phyloP scores from a whole-genome alignment of 495 filamentous ascomycete species.

The Hypoxylon rickii region DNA sequence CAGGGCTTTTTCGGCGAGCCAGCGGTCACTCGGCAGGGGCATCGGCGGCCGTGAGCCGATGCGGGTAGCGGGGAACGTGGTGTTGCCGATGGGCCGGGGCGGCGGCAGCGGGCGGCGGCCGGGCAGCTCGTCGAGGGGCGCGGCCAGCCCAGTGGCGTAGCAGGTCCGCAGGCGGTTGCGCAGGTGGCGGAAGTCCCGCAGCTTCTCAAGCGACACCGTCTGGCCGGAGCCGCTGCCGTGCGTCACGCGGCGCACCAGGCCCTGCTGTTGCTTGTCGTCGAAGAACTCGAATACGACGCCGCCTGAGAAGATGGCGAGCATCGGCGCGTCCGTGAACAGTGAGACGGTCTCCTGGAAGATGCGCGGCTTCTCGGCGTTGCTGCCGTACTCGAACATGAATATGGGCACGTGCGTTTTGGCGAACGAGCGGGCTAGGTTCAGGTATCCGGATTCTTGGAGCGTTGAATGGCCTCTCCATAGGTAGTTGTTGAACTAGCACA shows the following conservation, averaged over 20 bases:
- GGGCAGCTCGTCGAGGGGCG: neutral
- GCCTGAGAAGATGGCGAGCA: constrained; percentile 71
- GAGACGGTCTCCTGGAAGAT: constrained; percentile 65
- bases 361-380: constrained; percentile 59
- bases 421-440: constrained; percentile 56
- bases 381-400: constrained; percentile 80
- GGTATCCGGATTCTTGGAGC: constrained; percentile 61
- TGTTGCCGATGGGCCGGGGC: too few species aligned
- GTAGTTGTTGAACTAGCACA: constrained; percentile 70
- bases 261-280: constrained; percentile 66
- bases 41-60: neutral
- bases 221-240: too few species aligned
- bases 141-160: neutral
- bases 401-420: constrained; percentile 66
- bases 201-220: constrained; percentile 52
- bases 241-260: too few species aligned
- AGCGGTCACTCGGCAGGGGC: neutral
- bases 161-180: constrained; percentile 35
- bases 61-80: neutral
- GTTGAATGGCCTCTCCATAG: constrained; percentile 68
- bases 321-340: constrained; percentile 60
- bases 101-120: neutral
- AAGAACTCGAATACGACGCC: constrained; percentile 81
- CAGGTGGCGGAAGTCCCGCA: constrained; percentile 64
- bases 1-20: neutral